Base-by-base conservation (phyloP, 805 yeast species). In the Clavispora phyllophila region DNA sequence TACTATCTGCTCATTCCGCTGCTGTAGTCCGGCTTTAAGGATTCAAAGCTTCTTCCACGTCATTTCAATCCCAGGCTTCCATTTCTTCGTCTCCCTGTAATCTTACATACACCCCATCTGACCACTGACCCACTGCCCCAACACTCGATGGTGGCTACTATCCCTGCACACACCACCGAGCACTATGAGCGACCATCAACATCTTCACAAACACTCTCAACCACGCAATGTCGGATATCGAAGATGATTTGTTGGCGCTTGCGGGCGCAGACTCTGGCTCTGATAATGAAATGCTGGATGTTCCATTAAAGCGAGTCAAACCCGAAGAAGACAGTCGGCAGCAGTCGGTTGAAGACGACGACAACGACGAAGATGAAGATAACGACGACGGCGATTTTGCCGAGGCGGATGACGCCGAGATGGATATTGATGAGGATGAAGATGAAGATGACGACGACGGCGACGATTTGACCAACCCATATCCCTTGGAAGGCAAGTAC, bases 201-300 rank as follows among this genome's bases (percentile, higher is more conserved):
- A 20, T 18, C 20, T 19, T 31, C 31, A 29, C 20, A 29, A 15
- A 15, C 33, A 29, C 20, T 10, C 33, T 17, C 33, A 29, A 5
- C 20, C 22, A 19, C 9, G 37, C 8, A 34, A 86, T 86, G 95
- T 82, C 90, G 47, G 95, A 70, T 54, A 79, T 88, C 58, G 97
- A 90, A 61, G 98, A 91, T 62, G 99, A 93, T 76, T 77, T 93
- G 68, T 78, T 91, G 60, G 98, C 96, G 17, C 78, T 93, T 56
- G 99, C 99, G 40, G 63, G 63, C 17, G 57, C 44, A 13, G 62
- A 54, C 39, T 55, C 58, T 14, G 98, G 95, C 47, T 81, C 77
- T 26, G 82, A 62, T 9, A 61, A 65, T 29, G 79, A 71, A 34
- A 45, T 48, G 49, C 60, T 58, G 41, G 48, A 56, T 49, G 54